Percentiles rank a stretch among this genome's conserved stretches.
These are phyloP conservation scores for Marsdenia floribunda DNA, from an alignment of 257 asterid species.

Conservation along the genomic window DNA sequence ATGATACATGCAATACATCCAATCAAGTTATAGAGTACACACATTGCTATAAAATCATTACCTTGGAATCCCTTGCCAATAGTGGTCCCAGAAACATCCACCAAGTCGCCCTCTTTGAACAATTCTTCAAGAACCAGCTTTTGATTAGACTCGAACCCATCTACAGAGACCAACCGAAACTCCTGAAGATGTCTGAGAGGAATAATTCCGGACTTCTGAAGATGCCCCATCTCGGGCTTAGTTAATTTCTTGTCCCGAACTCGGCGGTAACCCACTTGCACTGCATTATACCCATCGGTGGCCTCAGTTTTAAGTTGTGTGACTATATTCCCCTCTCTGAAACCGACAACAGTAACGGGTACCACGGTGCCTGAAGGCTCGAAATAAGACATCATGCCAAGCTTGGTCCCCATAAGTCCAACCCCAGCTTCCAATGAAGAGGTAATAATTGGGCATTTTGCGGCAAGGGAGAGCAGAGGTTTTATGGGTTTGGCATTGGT, in stretches of 20 bases:
- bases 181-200: constrained; percentile 91
- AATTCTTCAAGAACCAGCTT: constrained; percentile 50
- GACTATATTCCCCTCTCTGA: constrained; percentile 87
- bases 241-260: constrained; percentile 77
- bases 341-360: constrained; percentile 94
- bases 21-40: background rate
- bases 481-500: constrained; percentile 25
- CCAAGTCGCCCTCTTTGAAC: constrained; percentile 80
- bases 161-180: constrained; percentile 56
- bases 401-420: constrained; percentile 83
- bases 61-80: constrained; percentile 98
- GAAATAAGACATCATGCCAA: constrained; percentile 92
- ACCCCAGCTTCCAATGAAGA: constrained; percentile 89
- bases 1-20: background rate
- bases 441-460: constrained; percentile 30
- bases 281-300: constrained; percentile 81
- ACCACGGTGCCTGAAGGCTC: constrained; percentile 61
- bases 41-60: constrained; percentile 10
- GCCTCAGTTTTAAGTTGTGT: constrained; percentile 82
- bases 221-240: constrained; percentile 89
- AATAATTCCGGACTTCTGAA: constrained; percentile 81
- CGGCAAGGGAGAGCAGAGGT: constrained; percentile 36
- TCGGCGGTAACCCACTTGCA: constrained; percentile 86
- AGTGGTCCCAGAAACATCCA: constrained; percentile 84
- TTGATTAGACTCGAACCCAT: constrained; percentile 79